Evolutionary conservation across 2,329 filamentous ascomycete genomes (phyloP).

Genomic region (Exserohilum turcica): DNA sequence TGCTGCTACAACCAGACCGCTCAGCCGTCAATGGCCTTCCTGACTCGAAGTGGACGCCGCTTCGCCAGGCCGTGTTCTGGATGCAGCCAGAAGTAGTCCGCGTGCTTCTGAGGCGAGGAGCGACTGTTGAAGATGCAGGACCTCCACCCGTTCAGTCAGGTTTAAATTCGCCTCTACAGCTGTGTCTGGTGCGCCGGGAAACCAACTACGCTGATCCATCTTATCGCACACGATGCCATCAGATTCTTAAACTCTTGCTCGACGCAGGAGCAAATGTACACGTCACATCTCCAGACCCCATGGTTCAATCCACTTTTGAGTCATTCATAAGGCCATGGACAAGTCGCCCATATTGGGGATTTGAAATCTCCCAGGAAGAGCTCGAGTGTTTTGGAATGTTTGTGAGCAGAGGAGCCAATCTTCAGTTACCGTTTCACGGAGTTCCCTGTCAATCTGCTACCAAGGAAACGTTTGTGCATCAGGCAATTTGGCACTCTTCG

Average conservation of each 20-base stretch:
- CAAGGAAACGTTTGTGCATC: conserved; percentile 36
- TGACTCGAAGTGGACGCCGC: conserved; percentile 34
- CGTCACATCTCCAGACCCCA: conserved; percentile 17
- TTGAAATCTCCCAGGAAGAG: conserved; percentile 25
- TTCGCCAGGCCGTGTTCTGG: conserved; percentile 42
- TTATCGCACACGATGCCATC: conserved; percentile 26
- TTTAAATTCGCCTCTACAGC: conserved; percentile 30
- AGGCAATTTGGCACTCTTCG: conserved; percentile 42
- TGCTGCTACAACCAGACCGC: conserved; percentile 27
- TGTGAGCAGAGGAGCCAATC: conserved; percentile 31
- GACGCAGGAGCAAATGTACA: conserved; percentile 39
- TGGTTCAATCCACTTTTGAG: conserved; percentile 26
- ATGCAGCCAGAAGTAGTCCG: conserved; percentile 37
- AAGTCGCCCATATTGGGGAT: conserved; percentile 29
- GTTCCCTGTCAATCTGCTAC: conserved; percentile 28
- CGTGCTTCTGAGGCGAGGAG: conserved; percentile 37
- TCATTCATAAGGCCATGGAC: conserved; percentile 40
- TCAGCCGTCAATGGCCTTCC: conserved; percentile 36
- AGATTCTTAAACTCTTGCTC: conserved; percentile 37
- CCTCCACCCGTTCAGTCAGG: conserved; percentile 13
- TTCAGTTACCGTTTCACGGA: conserved; percentile 27
- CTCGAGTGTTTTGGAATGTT: conserved; percentile 37
- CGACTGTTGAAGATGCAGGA: conserved; percentile 29
- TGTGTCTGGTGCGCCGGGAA: conserved; percentile 32
- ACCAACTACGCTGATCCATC: conserved; percentile 22